Base-by-base conservation (phyloP, 371 early-diverging fungal species). In the Batrachochytrium dendrobatidis region DNA sequence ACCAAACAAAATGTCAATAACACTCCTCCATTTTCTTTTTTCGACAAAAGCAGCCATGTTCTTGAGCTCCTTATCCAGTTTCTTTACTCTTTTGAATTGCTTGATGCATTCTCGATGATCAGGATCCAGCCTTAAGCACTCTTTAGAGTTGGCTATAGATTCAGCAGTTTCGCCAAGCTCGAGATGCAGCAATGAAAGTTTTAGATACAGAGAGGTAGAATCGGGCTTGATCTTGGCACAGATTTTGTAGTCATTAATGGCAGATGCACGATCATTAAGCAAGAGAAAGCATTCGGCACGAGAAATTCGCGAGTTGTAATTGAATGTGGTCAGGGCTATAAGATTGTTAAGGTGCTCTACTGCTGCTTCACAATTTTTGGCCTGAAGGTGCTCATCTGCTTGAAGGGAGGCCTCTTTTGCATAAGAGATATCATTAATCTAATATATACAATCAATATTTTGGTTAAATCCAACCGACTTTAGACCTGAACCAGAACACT, bases 41-140 rank as follows among this genome's bases (percentile, higher is more conserved):
- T 72, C 65, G 22, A 81, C 61, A 46, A 84, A 76, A 2, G 65
- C 67, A n/a, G 80, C 76, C 17, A 87, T 69, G 63, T 79, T 81
- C 44, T 73, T 69, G 24, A 93, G 59, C 3, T 75, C 75, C 67
- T 91, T 91, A 50, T 90, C 88, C n/a, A 87, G 70, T 44, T 82
- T 82, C 61, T 91, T 92, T 30, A 94, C 64, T 49, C 74, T 69
- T 20, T 80, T 67, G 70, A 89, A 91, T 1, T 85, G 61, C 3
- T 67, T 68, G 70, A 90, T 91, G 75, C 95, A 96, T 48, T 72
- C 56, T 68, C 87, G 87, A 67, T 92, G 82, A 51, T 96, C 96
- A 0, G 94, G 95, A 64, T 96, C 96, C 22, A 83, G 84, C 34
- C 85, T 83, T 12, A 94, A 71, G 64, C 94, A 95, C 55, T 87